A percentile compares a stretch with the other conserved stretches of the same genome.
Conservation (phyloP, 768 basidiomycete genomes). For the Pulveroboletus sp. region DNA sequence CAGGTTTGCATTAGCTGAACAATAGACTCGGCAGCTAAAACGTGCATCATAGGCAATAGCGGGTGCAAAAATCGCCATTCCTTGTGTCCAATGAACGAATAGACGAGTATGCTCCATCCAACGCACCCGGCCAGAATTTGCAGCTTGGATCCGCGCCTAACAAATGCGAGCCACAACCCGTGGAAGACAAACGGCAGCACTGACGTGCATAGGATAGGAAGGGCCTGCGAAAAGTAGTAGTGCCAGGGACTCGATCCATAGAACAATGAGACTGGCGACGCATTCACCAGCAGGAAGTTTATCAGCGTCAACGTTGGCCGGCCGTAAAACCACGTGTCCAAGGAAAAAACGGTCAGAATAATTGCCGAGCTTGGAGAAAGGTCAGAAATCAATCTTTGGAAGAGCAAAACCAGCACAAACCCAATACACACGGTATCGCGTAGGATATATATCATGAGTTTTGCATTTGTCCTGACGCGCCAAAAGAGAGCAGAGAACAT, state of each 20-base stretch:
- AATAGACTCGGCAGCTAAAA: conserved; percentile 72
- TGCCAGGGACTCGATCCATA: conserved; percentile 86
- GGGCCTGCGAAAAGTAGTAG: conserved; percentile 81
- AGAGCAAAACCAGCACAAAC: conserved; percentile 34
- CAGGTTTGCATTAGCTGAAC: conserved; percentile 38
- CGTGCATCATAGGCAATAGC: conserved; percentile 74
- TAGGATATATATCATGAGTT: conserved; percentile 32
- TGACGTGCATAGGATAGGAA: conserved; percentile 78
- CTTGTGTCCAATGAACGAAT: conserved; percentile 86
- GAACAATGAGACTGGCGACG: conserved; percentile 84
- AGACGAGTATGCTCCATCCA: conserved; percentile 59
- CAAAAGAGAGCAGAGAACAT: conserved; percentile 57
- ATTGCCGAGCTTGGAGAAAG: conserved; percentile 15
- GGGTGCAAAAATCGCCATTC: conserved; percentile 98
- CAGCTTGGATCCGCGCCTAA: conserved; percentile 24
- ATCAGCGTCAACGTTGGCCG: conserved; percentile 65
- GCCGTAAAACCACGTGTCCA: conserved; percentile 74
- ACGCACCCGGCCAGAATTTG: conserved; percentile 46
- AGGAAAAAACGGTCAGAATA: conserved; percentile 30
- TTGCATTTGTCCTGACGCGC: conserved; percentile 39
- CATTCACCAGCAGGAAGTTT: conserved; percentile 80
- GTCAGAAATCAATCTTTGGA: conserved; percentile 7
- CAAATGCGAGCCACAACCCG: conserved; percentile 43
- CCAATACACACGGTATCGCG: conserved; percentile 38
- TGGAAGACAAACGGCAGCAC: conserved; percentile 68